Percentiles rank a stretch among this genome's conserved stretches.
phyloP scores from a whole-genome alignment of 1,284 basidiomycete species.

The Ustilago vetiveriae region DNA sequence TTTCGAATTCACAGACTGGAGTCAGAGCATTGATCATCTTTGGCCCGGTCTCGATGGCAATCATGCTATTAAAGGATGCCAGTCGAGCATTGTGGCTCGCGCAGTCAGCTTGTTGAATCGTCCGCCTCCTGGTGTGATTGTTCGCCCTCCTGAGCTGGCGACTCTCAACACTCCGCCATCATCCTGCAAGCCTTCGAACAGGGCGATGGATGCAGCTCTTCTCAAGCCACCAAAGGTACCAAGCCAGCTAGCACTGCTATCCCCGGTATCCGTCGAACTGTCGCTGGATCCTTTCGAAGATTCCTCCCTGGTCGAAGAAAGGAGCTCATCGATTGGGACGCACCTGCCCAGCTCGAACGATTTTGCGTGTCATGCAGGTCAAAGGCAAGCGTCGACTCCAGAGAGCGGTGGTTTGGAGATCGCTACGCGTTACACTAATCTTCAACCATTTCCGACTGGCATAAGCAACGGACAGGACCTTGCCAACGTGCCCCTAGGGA shows the following conservation, averaged over 20 bases:
- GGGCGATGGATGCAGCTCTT: neutral
- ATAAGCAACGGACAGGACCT: too few species aligned
- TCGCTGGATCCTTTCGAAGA: neutral
- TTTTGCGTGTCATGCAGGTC: too few species aligned
- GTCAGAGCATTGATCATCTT: neutral
- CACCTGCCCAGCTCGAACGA: too few species aligned
- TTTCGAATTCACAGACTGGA: neutral
- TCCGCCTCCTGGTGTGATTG: neutral
- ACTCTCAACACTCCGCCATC: slow-evolving; percentile 4
- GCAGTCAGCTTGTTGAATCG: slow-evolving; percentile 5
- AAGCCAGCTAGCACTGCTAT: neutral
- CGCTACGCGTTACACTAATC: too few species aligned
- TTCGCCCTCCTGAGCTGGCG: slow-evolving; percentile 1
- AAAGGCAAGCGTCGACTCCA: too few species aligned
- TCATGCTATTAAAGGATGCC: neutral
- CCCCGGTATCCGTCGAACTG: neutral
- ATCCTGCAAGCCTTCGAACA: neutral
- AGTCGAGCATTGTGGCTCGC: slow-evolving; percentile 5
- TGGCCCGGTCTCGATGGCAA: neutral
- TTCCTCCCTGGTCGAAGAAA: neutral
- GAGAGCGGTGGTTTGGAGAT: too few species aligned
- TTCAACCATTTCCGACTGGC: too few species aligned
- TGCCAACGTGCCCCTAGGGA: too few species aligned
- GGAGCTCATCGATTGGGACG: too few species aligned
- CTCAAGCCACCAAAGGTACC: slow-evolving; percentile 3